Base-by-base conservation (phyloP, 2,329 filamentous ascomycete genomes). In the Biscogniauxia mediterranea region DNA sequence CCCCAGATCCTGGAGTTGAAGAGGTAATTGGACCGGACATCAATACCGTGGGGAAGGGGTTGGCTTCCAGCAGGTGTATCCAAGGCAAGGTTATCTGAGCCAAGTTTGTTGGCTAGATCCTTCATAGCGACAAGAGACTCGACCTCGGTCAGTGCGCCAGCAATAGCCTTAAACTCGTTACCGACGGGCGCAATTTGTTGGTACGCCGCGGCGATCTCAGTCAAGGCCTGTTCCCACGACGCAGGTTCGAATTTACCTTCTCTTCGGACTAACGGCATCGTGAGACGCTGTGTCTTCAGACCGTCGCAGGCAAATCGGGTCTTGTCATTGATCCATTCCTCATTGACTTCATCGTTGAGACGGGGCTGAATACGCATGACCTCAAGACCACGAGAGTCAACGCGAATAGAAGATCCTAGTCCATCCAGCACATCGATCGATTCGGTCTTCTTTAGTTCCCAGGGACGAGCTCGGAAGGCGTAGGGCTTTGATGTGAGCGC, bases 271-370 rank as follows among this genome's bases (percentile, higher is more conserved):
- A 99, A 81, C 51, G 95, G 95, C 68, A 94, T 95, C 42, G 95
- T 98, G 60, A 99, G 83, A 74, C 95, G 88, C 79, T 99, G 95
- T 54, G 94, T 98, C 85, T 93, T 96, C 68, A 99, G 84, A 55
- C 95, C 95, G 76, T 99, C 95, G 76, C 93, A 96, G 51, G 95
- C 94, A 76, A 98, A 99, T 67, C 95, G 88, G 50, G 92, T 89
- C 85, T 98, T 99, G 82, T 99, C 95, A 79, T 98, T 95, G 77
- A 99, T 98, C 95, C 95, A 99, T 79, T 99, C 95, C 81, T 99
- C 95, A 77, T 99, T 99, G 71, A 99, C 88, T 71, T 98, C 93
- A 75, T 99, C 95, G 76, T 99, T 99, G 64, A 99, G 84, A 71
- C 95, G 87, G 62, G 95, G 95, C 17, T 97, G 75, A 63, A 99